A percentile compares a stretch with the other conserved stretches of the same genome.
Conservation (phyloP, 225 moss, liverwort and hornwort genomes). For the Thuidium tamariscinum region DNA sequence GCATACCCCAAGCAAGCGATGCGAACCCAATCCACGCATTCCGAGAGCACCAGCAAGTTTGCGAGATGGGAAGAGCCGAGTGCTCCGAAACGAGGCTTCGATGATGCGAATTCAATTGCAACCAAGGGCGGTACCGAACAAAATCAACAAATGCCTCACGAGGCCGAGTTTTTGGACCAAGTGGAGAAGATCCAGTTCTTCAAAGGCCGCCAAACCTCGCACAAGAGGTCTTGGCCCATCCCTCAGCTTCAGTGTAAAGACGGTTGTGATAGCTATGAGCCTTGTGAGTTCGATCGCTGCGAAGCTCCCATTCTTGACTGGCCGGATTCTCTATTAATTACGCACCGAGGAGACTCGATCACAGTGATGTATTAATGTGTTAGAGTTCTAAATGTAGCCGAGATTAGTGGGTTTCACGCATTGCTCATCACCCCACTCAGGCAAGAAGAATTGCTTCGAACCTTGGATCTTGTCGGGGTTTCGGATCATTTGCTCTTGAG, state of each 20-base stretch:
- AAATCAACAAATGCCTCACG: too few species aligned
- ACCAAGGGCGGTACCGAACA: background rate
- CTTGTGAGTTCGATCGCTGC: constrained; percentile 10
- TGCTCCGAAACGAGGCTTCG: background rate
- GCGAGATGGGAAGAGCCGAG: background rate
- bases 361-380: background rate
- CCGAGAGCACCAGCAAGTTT: background rate
- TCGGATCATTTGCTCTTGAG: background rate
- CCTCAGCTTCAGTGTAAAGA: constrained; percentile 46
- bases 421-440: background rate
- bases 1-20: background rate
- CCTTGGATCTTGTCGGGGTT: background rate
- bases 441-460: background rate
- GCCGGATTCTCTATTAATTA: too few species aligned
- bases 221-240: constrained; percentile 27
- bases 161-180: background rate
- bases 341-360: background rate
- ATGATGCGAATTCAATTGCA: background rate
- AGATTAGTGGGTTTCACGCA: background rate
- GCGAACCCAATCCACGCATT: background rate
- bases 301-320: background rate
- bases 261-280: constrained; percentile 44
- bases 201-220: constrained; percentile 35
- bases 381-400: background rate
- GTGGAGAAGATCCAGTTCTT: constrained; percentile 12